Base-by-base conservation (phyloP, 163 green algal species). In the Dunaliella salina region DNA sequence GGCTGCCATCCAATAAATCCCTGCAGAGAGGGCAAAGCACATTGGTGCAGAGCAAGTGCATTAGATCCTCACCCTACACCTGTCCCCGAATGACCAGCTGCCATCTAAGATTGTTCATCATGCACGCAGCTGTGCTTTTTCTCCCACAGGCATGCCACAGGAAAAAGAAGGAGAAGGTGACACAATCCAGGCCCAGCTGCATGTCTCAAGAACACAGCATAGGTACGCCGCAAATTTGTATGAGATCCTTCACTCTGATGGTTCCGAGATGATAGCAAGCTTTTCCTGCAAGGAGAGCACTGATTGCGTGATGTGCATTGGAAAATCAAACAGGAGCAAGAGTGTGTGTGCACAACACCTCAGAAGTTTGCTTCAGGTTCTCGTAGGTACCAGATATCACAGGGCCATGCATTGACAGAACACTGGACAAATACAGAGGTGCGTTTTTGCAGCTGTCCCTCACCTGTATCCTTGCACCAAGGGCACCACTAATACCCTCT, bases 391-490 rank as follows among this genome's bases (percentile, higher is more conserved):
- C 0, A 29, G 24, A 40, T 46, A 11, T 34, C 22, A 50, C 46
- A 8, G 20, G 0, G 0, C 82, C 84, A 50, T 25, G 84, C 12
- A 1, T 20, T 29, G 8, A 15, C 40, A 50, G 4, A 8, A 8
- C 40, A 50, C 40, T 50, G 40, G 8, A 50, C 40, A n/a, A n/a
- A n/a, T n/a, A n/a, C n/a, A n/a, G n/a, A n/a, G n/a, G n/a, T n/a
- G n/a, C n/a, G n/a, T n/a, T n/a, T n/a, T n/a, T n/a, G n/a, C n/a
- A n/a, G n/a, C n/a, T n/a, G n/a, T n/a, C n/a, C 20, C 63, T n/a
- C 50, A 88, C 50, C 87, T 85, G 89, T 97, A 97, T 11, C 88
- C 90, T 71, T 96, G 84, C 35, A 97, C 88, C 84, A 97, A 80
- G 0, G 88, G 85, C 1, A 26, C 85, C 80, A 96, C 94, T 25